A percentile compares a stretch with the other conserved stretches of the same genome.
Conservation (phyloP, 495 filamentous ascomycete species). For the Schizothecium vesticola region DNA sequence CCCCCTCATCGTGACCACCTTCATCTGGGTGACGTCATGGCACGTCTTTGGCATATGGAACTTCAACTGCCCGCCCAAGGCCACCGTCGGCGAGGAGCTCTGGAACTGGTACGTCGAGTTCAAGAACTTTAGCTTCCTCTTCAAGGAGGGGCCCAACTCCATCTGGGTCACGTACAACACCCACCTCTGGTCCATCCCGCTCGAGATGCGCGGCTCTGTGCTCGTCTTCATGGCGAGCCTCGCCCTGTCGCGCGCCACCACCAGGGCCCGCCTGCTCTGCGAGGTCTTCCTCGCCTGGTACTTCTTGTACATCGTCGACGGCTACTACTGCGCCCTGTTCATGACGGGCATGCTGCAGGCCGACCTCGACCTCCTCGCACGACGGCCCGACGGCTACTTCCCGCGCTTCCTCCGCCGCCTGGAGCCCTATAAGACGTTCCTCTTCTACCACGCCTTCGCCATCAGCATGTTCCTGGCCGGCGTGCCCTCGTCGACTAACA, state of each 20-base stretch:
- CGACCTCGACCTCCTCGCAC: slow-evolving; percentile 44
- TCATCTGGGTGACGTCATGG: slow-evolving; percentile 46
- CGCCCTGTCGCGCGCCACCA: slow-evolving; percentile 36
- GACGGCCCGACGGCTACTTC: slow-evolving; percentile 31
- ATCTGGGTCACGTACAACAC: slow-evolving; percentile 34
- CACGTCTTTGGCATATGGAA: slow-evolving; percentile 45
- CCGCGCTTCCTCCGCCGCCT: slow-evolving; percentile 33
- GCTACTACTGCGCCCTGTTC: slow-evolving; percentile 43
- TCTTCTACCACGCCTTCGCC: slow-evolving; percentile 45
- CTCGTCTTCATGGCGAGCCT: slow-evolving; percentile 42
- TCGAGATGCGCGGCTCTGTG: slow-evolving; percentile 41
- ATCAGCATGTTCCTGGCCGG: slow-evolving; percentile 42
- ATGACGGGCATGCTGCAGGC: slow-evolving; percentile 45
- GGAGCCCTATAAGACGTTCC: slow-evolving; percentile 39
- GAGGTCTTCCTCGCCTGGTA: slow-evolving; percentile 29
- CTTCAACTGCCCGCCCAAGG: slow-evolving; percentile 27
- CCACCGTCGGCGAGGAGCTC: slow-evolving; percentile 39
- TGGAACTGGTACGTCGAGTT: slow-evolving; percentile 52
- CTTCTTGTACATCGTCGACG: slow-evolving; percentile 46
- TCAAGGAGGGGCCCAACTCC: slow-evolving; percentile 29
- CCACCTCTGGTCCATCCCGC: slow-evolving; percentile 41
- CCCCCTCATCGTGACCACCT: slow-evolving; percentile 40
- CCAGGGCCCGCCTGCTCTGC: slow-evolving; percentile 31
- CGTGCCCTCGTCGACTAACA: slow-evolving; percentile 39
- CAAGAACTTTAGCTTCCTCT: slow-evolving; percentile 56